Conservation (phyloP, 305 asterid species). For the Solanum hybrid region DNA sequence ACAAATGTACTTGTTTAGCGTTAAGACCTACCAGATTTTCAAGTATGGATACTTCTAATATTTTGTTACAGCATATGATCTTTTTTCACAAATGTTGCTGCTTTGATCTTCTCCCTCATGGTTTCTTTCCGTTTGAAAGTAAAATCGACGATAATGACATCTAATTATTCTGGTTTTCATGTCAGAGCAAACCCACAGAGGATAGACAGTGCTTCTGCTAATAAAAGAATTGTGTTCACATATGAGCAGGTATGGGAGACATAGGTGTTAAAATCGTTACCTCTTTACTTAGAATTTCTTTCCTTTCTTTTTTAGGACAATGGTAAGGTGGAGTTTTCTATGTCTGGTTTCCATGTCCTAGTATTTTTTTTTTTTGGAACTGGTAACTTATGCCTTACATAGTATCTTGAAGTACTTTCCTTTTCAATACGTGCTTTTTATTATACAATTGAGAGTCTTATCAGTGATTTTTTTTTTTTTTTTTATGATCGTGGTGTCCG, state of each 20-base stretch:
- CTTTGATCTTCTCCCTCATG: conserved; percentile 1
- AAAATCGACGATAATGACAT: background rate
- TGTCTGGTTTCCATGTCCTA: background rate
- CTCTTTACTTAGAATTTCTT: background rate
- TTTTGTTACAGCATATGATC: background rate
- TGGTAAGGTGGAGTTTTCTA: background rate
- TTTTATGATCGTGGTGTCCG: background rate
- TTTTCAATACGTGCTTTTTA: background rate
- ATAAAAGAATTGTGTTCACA: conserved; percentile 64
- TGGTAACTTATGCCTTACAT: background rate
- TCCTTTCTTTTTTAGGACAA: background rate
- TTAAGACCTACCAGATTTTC: conserved; percentile 2
- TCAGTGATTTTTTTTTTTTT: background rate
- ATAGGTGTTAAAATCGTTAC: background rate
- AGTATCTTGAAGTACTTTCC: background rate
- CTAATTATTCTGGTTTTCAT: conserved; percentile 10
- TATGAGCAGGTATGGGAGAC: conserved; percentile 73
- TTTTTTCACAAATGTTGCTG: background rate
- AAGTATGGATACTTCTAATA: background rate
- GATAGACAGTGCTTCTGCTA: conserved; percentile 73
- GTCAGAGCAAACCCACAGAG: conserved; percentile 92
- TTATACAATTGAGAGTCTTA: background rate
- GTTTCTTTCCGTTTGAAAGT: background rate
- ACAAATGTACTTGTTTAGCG: background rate
- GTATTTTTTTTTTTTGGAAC: background rate